These are phyloP conservation scores for Aspergillus nomiae DNA, from an alignment of 2,329 filamentous ascomycete genomes.

Conservation along the genomic window DNA sequence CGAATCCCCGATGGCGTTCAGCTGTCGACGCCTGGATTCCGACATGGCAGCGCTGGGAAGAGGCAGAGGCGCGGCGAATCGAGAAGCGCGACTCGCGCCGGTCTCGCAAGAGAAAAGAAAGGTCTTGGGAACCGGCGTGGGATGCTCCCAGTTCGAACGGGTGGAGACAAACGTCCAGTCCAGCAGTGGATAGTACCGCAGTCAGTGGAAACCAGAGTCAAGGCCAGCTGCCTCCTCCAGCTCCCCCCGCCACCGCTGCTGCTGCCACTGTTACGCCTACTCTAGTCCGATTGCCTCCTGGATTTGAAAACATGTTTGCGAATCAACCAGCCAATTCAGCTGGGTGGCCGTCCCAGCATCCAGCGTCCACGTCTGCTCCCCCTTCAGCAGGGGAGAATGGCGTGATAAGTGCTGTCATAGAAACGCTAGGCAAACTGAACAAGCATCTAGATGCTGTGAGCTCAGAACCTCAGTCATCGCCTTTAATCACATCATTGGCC, in stretches of 20 bases:
- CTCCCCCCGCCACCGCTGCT: conserved; percentile 9
- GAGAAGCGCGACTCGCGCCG: conserved; percentile 40
- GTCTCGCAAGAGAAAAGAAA: conserved; percentile 30
- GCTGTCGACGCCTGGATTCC: conserved; percentile 45
- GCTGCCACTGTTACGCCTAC: conserved; percentile 14
- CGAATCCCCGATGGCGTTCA: conserved; percentile 41
- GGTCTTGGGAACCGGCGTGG: conserved; percentile 15
- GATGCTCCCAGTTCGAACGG: conserved; percentile 13
- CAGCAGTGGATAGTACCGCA: neutral
- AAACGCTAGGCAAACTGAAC: conserved; percentile 41
- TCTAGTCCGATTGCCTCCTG: conserved; percentile 37
- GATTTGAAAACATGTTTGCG: conserved; percentile 43
- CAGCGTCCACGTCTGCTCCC: conserved; percentile 15
- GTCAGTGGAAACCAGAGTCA: neutral
- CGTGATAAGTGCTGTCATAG: conserved; percentile 37
- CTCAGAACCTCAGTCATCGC: conserved; percentile 21
- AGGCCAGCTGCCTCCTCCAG: neutral
- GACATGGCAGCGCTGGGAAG: conserved; percentile 43
- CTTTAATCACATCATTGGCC: conserved; percentile 28
- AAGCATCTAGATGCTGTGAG: conserved; percentile 36
- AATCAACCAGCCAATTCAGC: conserved; percentile 15
- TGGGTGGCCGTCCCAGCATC: conserved; percentile 4
- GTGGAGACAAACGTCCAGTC: conserved; percentile 9
- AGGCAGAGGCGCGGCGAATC: conserved; percentile 40
- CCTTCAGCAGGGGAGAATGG: conserved; percentile 14